A percentile compares a stretch with the other conserved stretches of the same genome.
Evolutionary conservation across 257 asterid species (phyloP).

Genomic region (Solanum corneliomulleri): DNA sequence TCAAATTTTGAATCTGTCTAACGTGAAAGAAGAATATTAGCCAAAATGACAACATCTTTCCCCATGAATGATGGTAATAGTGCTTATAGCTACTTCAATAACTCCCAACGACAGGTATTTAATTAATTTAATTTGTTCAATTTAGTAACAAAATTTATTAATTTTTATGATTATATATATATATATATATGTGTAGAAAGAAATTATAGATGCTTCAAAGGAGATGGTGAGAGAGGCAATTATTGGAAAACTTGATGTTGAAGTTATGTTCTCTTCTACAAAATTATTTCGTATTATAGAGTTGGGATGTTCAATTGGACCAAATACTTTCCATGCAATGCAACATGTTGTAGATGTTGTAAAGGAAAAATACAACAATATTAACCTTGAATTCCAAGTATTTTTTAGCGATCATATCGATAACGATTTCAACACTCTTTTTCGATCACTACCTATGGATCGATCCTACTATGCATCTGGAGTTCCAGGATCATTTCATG

Average conservation of each 20-base stretch:
- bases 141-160: too few species aligned
- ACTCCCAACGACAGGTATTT: background rate
- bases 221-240: background rate
- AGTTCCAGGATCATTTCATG: conserved; percentile 22
- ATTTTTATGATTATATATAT: too few species aligned
- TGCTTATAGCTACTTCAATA: conserved; percentile 8
- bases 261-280: background rate
- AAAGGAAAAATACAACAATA: background rate
- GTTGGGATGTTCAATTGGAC: conserved; percentile 25
- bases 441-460: conserved; percentile 5
- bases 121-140: too few species aligned
- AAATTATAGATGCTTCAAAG: background rate
- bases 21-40: background rate
- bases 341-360: conserved; percentile 9
- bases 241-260: background rate
- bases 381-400: conserved; percentile 9
- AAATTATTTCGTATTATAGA: conserved; percentile 1
- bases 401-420: conserved; percentile 21
- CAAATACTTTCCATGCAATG: conserved; percentile 14
- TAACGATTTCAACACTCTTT: conserved; percentile 35
- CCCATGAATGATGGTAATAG: conserved; percentile 18
- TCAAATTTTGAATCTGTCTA: too few species aligned
- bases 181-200: background rate
- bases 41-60: background rate
- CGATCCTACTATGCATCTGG: conserved; percentile 15